Percentiles rank a stretch among this genome's conserved stretches.
phyloP scores from a whole-genome alignment of 1,139 yeast genomes.

The Pichia sp. region DNA sequence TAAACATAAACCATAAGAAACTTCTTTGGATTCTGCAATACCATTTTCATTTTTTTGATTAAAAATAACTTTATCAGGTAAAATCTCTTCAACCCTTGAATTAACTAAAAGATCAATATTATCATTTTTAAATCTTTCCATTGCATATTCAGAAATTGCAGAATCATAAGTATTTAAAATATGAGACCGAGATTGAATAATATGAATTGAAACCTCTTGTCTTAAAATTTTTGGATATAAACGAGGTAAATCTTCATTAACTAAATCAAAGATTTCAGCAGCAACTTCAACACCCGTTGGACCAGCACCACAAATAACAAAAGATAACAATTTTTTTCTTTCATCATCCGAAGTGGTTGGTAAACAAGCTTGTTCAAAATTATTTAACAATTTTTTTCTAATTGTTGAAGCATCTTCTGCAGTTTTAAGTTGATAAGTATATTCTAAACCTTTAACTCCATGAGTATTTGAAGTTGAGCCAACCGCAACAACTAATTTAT shows the following conservation, averaged over 20 bases:
- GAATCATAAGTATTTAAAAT: slow-evolving; percentile 60
- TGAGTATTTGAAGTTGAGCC: slow-evolving; percentile 62
- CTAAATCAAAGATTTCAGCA: slow-evolving; percentile 54
- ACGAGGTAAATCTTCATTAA: slow-evolving; percentile 52
- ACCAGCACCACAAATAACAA: slow-evolving; percentile 67
- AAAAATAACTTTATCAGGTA: slow-evolving; percentile 48
- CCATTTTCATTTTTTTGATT: slow-evolving; percentile 35
- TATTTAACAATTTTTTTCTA: slow-evolving; percentile 45
- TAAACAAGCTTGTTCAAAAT: slow-evolving; percentile 52
- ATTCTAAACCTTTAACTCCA: slow-evolving; percentile 57
- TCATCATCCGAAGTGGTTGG: slow-evolving; percentile 57
- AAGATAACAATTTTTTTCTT: slow-evolving; percentile 49
- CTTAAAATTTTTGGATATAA: slow-evolving; percentile 51
- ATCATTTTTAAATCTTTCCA: slow-evolving; percentile 52
- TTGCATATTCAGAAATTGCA: slow-evolving; percentile 54
- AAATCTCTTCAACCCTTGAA: slow-evolving; percentile 51
- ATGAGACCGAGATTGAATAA: slow-evolving; percentile 58
- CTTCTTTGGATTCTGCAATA: slow-evolving; percentile 36
- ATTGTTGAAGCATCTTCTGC: slow-evolving; percentile 59
- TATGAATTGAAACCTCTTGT: slow-evolving; percentile 55
- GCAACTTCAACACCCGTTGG: slow-evolving; percentile 70
- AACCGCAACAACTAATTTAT: slow-evolving; percentile 56
- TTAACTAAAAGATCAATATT: slow-evolving; percentile 52
- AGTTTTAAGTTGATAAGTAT: slow-evolving; percentile 53
- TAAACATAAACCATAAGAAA: slow-evolving; percentile 55